Base-by-base conservation (phyloP, 2,329 filamentous ascomycete species). In the Plenodomus lindquistii region DNA sequence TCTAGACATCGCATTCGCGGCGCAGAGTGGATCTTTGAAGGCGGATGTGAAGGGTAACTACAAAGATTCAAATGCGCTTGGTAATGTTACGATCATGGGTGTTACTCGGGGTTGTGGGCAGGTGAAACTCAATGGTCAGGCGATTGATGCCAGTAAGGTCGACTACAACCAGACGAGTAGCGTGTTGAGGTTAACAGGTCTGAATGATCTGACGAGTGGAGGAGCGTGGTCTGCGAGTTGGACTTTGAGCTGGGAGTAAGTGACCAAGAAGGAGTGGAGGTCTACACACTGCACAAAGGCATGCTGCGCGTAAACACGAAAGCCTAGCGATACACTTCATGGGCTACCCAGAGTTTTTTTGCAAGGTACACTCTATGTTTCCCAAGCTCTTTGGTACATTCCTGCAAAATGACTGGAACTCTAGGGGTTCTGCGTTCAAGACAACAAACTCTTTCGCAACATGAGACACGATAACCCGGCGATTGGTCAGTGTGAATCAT, bases 21-120 rank as follows among this genome's bases (percentile, higher is more conserved):
- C 75, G 0, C 66, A 69, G 1, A 57, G 66, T 4, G 76, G 74
- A 0, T 72, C 73, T 4, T 65, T 88, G 4, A 75, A 74, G 31
- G 81, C 78, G 0, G 70, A 65, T 4, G 75, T 79, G 0, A 55
- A 69, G 1, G 86, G 86, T 0, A 67, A 62, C 2, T 89, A 78
- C 67, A 66, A 72, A 9, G 85, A 87, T 53, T 70, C 63, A 0
- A 86, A 85, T 57, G 68, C 78, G 0, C 73, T 89, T 13, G 81
- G 78, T 1, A 86, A 85, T 50, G 76, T 88, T 31, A 88, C 84
- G 0, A 67, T 90, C 37, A 55, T 88, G 52, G 86, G 86, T 18
- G 75, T 87, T 1, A 50, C 67, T 3, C 55, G 59, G n/a, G 56
- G 67, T 1, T 49, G 57, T 15, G 79, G 77, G 0, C 58, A 69